Evolutionary conservation across 176 grass and related monocot genomes (phyloP).

Genomic region (Lolium rigidum): DNA sequence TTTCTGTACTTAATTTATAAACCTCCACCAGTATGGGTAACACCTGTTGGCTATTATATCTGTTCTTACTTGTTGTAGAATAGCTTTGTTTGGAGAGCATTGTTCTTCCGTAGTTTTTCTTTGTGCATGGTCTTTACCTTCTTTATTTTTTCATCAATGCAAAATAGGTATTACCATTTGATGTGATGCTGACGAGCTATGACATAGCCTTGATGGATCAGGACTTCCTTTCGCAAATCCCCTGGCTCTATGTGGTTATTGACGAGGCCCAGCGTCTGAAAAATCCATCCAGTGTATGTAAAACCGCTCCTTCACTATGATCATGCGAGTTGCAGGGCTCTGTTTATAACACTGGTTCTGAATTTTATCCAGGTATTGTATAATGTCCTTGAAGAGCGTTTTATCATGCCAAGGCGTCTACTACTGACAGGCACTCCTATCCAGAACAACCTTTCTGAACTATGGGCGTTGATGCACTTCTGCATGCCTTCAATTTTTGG

Average conservation of each 20-base stretch:
- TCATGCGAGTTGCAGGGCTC: neutral
- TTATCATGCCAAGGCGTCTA: conserved; percentile 85
- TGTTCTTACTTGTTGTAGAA: neutral
- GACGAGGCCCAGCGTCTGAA: conserved; percentile 93
- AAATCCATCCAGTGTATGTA: conserved; percentile 79
- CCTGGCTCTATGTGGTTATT: conserved; percentile 77
- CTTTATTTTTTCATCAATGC: conserved; percentile 16
- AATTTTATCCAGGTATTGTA: conserved; percentile 71
- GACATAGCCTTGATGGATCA: conserved; percentile 88
- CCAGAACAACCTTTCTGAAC: conserved; percentile 90
- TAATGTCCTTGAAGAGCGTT: conserved; percentile 79
- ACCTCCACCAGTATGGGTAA: neutral
- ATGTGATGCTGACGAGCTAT: conserved; percentile 88
- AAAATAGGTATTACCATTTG: conserved; percentile 72
- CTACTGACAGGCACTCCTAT: conserved; percentile 94
- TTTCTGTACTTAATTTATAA: neutral
- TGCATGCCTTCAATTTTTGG: conserved; percentile 91
- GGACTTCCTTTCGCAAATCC: conserved; percentile 90
- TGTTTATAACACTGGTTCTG: conserved; percentile 16
- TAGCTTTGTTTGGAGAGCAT: neutral
- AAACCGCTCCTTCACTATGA: neutral
- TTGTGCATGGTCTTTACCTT: neutral
- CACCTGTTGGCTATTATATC: neutral
- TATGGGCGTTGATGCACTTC: conserved; percentile 97
- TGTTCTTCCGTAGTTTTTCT: neutral